Conservation (phyloP, 2,329 filamentous ascomycete genomes). For the Amauroascus niger region DNA sequence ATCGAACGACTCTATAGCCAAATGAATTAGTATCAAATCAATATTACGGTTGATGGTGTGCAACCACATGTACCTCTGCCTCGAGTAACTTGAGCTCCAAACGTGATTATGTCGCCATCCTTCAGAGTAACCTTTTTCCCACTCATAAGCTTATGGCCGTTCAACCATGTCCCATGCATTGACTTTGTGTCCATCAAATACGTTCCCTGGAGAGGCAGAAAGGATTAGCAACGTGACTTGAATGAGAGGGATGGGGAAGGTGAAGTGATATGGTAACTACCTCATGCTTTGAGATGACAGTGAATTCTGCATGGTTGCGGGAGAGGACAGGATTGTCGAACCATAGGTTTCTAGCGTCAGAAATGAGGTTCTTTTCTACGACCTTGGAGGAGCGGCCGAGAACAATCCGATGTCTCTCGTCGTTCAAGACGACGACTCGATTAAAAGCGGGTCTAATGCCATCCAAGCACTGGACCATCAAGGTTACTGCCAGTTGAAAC, state of each 20-base stretch:
- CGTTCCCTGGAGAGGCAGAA: constrained; percentile 28
- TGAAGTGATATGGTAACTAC: constrained; percentile 17
- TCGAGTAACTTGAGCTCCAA: constrained; percentile 44
- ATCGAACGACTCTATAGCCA: constrained; percentile 17
- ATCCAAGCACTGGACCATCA: background rate
- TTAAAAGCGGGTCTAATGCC: background rate
- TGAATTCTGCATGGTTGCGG: constrained; percentile 36
- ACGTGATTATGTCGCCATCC: constrained; percentile 31
- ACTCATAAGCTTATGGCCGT: constrained; percentile 36
- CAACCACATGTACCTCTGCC: constrained; percentile 34
- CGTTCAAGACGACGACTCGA: constrained; percentile 23
- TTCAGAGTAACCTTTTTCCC: constrained; percentile 33
- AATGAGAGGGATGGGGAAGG: background rate
- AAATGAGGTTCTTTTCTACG: constrained; percentile 28
- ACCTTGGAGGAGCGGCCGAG: constrained; percentile 38
- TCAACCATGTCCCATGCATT: constrained; percentile 54
- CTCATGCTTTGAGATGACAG: constrained; percentile 22
- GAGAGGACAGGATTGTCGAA: constrained; percentile 43
- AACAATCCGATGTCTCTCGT: constrained; percentile 22
- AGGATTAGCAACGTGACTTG: background rate
- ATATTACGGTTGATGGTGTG: background rate
- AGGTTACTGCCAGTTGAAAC: background rate
- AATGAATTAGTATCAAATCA: background rate
- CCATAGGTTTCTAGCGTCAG: constrained; percentile 33
- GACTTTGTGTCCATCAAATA: constrained; percentile 48